Evolutionary conservation across 2,329 filamentous ascomycete genomes (phyloP), one percentile per base, ranked within the genome.

Genomic region (Dothiorella sarmentorum): DNA sequence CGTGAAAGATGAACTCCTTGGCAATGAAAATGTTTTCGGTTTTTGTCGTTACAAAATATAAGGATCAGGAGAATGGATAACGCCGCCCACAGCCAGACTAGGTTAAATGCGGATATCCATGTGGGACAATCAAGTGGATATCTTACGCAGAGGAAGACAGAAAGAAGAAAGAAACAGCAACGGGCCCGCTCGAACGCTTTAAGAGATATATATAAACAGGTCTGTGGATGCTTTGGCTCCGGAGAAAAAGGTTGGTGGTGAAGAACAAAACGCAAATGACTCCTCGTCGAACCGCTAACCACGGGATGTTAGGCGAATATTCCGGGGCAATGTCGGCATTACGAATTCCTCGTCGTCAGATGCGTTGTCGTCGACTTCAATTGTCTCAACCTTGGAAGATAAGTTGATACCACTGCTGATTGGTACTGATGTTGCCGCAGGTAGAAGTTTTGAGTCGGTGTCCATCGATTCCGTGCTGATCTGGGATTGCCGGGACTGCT

Each of bases 301-400:
- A 9, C 33, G 56, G 4, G 71, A 72, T 9, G 69, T 73, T 38
- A 73, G 60, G 29, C 71, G 67, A 17, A 73, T 64, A 22, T 47
- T 42, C 7, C 31, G 55, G 4, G 56, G 45, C 18, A 58, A 13
- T n/a, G 71, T 69, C 10, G 71, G 70, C 67, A 73, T 67, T n/a
- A 69, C 65, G 42, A 72, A 72, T 10, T 72, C 68, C 11, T 72
- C 68, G 26, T 71, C 69, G 3, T 69, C 67, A 11, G 70, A 68
- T 6, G 68, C 64, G 13, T 72, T 66, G 40, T 61, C 61, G 56
- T 73, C 72, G 17, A 73, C 66, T 60, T 73, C 71, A 17, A 73
- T 73, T 20, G 67, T 65, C 49, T 71, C 62, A 7, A 64, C 61
- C 45, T 69, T 69, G 33, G 58, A 18, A 33, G 2, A 26, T 10